Conservation (phyloP, 2,329 filamentous ascomycete species). For the Metarhizium humberi region DNA sequence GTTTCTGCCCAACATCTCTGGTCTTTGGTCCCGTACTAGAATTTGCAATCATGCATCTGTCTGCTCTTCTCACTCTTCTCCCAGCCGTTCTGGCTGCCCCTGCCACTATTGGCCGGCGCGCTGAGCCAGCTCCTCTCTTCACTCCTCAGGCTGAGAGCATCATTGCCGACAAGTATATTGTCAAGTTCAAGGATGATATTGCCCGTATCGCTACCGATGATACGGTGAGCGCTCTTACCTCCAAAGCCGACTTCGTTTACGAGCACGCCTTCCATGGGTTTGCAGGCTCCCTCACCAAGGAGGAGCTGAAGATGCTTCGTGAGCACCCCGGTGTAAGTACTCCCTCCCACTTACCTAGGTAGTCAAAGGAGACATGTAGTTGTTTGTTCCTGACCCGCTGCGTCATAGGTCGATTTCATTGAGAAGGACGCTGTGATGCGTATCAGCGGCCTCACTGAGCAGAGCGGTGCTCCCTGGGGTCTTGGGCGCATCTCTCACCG, state of each 20-base stretch:
- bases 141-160: constrained; percentile 9
- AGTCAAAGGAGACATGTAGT: not conserved
- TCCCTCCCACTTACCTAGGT: not conserved
- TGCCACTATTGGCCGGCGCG: constrained; percentile 10
- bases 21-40: not conserved
- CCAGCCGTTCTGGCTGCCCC: constrained; percentile 15
- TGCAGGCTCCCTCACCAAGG: constrained; percentile 12
- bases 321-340: constrained; percentile 14
- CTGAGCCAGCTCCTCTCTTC: constrained; percentile 17
- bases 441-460: constrained; percentile 8
- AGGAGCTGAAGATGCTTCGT: constrained; percentile 13
- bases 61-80: constrained; percentile 14
- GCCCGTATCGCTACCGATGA: constrained; percentile 7
- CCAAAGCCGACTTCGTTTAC: constrained; percentile 16
- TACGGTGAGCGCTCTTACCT: constrained; percentile 9
- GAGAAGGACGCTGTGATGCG: constrained; percentile 26
- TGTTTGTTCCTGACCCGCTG: not conserved
- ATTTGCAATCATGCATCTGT: constrained; percentile 13
- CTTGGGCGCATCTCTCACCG: constrained; percentile 25
- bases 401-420: constrained; percentile 21
- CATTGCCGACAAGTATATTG: constrained; percentile 20
- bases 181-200: constrained; percentile 18
- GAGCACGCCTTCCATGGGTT: constrained; percentile 15
- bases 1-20: not conserved
- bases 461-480: constrained; percentile 18